These are phyloP conservation scores for Camelina laxa DNA, from an alignment of 345 rosid genomes.

Conservation along the genomic window DNA sequence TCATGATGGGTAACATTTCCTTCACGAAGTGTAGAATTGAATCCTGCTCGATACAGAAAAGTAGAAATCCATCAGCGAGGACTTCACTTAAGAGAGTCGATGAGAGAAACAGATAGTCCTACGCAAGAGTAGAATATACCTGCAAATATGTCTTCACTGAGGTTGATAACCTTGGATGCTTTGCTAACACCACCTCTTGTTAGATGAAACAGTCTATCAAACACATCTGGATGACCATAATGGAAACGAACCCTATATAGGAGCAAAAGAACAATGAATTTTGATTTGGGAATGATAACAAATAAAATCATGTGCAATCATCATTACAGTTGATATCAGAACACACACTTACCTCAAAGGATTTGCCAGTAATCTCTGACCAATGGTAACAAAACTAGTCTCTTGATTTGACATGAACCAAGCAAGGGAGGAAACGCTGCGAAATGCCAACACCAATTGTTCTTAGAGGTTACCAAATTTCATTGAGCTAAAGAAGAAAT, in stretches of 20 bases:
- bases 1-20: slow-evolving; percentile 99
- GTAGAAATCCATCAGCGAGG: slow-evolving; percentile 20
- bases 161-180: slow-evolving; percentile 95
- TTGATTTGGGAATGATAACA: slow-evolving; percentile 10
- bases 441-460: slow-evolving; percentile 24
- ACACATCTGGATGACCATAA: slow-evolving; percentile 99
- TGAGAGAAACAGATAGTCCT: slow-evolving; percentile 2
- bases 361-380: slow-evolving; percentile 94
- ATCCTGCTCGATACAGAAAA: slow-evolving; percentile 59
- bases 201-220: slow-evolving; percentile 97
- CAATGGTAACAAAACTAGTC: slow-evolving; percentile 97
- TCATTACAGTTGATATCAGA: slow-evolving; percentile 26
- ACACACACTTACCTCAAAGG: slow-evolving; percentile 77
- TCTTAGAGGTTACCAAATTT: slow-evolving; percentile 10
- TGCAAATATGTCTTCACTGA: slow-evolving; percentile 99
- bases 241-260: slow-evolving; percentile 92
- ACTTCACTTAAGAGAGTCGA: slow-evolving; percentile 17
- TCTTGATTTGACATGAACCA: slow-evolving; percentile 99
- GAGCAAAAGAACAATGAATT: slow-evolving; percentile 25
- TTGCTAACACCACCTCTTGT: slow-evolving; percentile 99
- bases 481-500: slow-evolving; percentile 6
- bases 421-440: slow-evolving; percentile 99
- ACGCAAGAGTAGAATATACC: slow-evolving; percentile 51
- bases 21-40: slow-evolving; percentile 98
- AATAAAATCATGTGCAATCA: slow-evolving; percentile 15